phyloP scores from a whole-genome alignment of 805 yeast genomes.

The Hagleromyces aurorensis region DNA sequence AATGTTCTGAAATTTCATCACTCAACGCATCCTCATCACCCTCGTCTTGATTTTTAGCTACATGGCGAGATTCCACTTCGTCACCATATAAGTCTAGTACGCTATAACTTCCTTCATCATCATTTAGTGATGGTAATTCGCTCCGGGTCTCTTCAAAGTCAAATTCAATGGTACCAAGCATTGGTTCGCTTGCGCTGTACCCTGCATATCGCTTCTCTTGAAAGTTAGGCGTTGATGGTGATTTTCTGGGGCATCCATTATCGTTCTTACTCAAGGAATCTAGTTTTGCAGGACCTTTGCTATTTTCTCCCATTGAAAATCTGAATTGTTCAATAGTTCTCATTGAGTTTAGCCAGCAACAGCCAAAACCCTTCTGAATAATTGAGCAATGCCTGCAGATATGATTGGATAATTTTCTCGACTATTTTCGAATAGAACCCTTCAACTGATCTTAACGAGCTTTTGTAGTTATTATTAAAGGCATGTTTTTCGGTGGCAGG shows the following conservation, averaged over 20 bases:
- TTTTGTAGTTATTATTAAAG: too few species aligned
- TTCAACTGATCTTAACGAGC: too few species aligned
- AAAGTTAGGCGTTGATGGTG: constrained; percentile 20
- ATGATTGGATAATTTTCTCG: too few species aligned
- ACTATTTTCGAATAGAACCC: too few species aligned
- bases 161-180: constrained; percentile 3
- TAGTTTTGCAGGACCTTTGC: too few species aligned
- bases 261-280: constrained; percentile 2
- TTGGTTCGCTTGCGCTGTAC: constrained; percentile 8
- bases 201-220: constrained; percentile 7
- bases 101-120: constrained; percentile 28
- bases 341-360: too few species aligned
- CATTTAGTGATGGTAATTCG: constrained; percentile 7
- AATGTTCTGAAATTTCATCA: constrained; percentile 4
- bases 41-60: constrained; percentile 4
- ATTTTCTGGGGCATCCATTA: constrained; percentile 9
- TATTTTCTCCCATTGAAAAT: constrained; percentile 7
- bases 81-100: constrained; percentile 34
- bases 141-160: constrained; percentile 1
- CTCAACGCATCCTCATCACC: constrained; percentile 8
- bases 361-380: too few species aligned
- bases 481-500: too few species aligned
- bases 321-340: constrained; percentile 8
- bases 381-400: too few species aligned
- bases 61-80: constrained; percentile 12